phyloP scores from a whole-genome alignment of 73 alveolate genomes.

The Symbiodinium pilosum region DNA sequence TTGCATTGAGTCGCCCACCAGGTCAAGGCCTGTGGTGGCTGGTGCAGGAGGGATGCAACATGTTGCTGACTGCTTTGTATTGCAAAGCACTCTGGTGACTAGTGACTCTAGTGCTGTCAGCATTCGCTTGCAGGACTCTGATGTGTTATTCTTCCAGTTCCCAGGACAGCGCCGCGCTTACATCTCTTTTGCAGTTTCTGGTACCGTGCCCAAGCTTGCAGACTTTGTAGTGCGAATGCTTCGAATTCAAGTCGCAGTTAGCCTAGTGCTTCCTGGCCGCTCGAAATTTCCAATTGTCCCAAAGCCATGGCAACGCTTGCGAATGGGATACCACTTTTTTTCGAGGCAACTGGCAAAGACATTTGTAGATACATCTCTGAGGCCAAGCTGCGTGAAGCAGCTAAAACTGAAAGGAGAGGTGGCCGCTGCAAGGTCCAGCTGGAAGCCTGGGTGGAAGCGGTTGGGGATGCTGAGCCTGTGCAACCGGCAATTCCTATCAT shows the following conservation, averaged over 20 bases:
- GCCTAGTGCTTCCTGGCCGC: too few relatives aligned
- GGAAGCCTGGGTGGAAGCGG: constrained; percentile 6
- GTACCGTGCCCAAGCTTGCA: too few relatives aligned
- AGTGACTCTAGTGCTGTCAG: too few relatives aligned
- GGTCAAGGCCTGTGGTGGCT: constrained; percentile 12
- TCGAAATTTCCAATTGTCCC: too few relatives aligned
- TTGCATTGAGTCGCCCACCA: background rate
- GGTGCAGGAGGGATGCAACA: background rate
- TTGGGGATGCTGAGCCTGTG: background rate
- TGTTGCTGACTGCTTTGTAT: background rate
- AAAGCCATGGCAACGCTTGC: background rate
- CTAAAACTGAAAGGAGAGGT: background rate
- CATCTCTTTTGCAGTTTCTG: background rate
- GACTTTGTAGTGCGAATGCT: too few relatives aligned
- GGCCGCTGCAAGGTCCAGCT: constrained; percentile 8
- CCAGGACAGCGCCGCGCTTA: background rate
- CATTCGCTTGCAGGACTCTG: background rate
- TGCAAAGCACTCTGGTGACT: background rate
- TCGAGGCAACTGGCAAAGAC: background rate
- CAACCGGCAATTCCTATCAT: background rate
- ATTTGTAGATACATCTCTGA: background rate
- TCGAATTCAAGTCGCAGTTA: too few relatives aligned
- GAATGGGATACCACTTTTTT: background rate
- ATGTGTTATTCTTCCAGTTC: background rate
- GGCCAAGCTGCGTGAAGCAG: background rate